Base-by-base conservation (phyloP, 2,329 filamentous ascomycete species). In the Neodidymelliopsis sp. region DNA sequence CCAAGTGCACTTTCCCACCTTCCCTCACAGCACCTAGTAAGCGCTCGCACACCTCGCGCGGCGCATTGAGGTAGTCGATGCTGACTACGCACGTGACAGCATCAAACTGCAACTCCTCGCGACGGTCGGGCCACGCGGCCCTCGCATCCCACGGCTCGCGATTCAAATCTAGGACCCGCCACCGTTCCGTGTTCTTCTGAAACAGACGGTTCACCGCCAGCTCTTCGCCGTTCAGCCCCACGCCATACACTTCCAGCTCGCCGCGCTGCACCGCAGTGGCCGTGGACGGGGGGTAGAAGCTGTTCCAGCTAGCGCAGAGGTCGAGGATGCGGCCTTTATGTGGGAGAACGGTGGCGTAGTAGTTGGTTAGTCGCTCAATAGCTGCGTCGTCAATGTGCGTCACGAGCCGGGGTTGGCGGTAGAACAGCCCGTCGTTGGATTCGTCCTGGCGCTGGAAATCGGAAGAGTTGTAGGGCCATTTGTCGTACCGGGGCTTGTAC, bases 311-410 rank as follows among this genome's bases (percentile, higher is more conserved):
- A 1, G 72, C 75, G 57, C 80, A 82, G 50, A 82, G 71, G 49
- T 83, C 80, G 9, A 82, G 53, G 0, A 82, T 73, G 1, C 59
- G 63, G 1, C 78, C 75, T 34, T 60, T 65, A 4, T 51, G 51
- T 0, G 79, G 78, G 4, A 83, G 65, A 1, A 68, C 69, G 0
- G 56, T 54, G n/a, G 65, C 63, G 59, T 82, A 82, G 64, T 83
- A 82, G 2, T 62, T 52, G 18, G 71, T 66, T 2, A 83, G 59
- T 0, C 71, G 65, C 4, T 62, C 60, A 39, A 81, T 79, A 0
- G 79, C 78, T 4, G 73, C 67, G 30, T 80, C 77, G 55, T 82
- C 80, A 56, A 82, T 82, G 49, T 82, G 80, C 9, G 79, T 79
- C 1, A 82, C 79, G 53, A 81, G 79, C 12, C 79, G 74, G 1